Percentiles rank a stretch among this genome's conserved stretches.
Evolutionary conservation across 257 asterid species (phyloP).

Genomic region (Capsicum rhomboideum): DNA sequence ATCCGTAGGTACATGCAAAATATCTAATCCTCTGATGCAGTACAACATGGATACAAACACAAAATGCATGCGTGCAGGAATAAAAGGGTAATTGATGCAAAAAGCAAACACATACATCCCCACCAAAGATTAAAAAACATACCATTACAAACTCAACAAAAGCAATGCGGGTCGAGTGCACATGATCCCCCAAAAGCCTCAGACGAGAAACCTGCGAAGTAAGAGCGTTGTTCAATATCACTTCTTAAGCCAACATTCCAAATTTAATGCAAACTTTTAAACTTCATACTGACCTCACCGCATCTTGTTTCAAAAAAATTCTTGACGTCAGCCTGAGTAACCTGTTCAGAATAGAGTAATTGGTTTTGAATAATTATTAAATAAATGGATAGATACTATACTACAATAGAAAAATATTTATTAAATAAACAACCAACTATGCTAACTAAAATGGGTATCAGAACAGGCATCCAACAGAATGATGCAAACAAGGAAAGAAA

Average conservation of each 20-base stretch:
- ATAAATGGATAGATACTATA: not conserved
- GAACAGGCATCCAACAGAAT: not conserved
- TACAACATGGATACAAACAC: not conserved
- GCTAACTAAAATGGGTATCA: not conserved
- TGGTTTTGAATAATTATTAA: not conserved
- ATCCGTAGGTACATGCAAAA: not conserved
- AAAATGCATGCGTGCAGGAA: not conserved
- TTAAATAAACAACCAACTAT: not conserved
- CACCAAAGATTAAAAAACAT: conserved; percentile 12
- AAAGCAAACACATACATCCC: not conserved
- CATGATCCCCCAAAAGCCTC: conserved; percentile 93
- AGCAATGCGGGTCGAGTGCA: conserved; percentile 88
- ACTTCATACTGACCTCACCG: conserved; percentile 54
- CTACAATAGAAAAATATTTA: not conserved
- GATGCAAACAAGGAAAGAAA: not conserved
- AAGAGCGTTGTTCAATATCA: not conserved
- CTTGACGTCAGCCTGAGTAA: conserved; percentile 78
- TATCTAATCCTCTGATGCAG: not conserved
- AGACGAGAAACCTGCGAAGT: conserved; percentile 73
- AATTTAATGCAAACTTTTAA: not conserved
- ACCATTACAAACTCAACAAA: conserved; percentile 85
- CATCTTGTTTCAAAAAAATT: conserved; percentile 78
- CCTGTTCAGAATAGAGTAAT: conserved; percentile 25
- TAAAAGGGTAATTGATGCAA: not conserved
- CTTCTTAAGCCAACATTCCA: not conserved